Base-by-base conservation (phyloP, 805 yeast species). In the Schizosaccharomyces lindneri region DNA sequence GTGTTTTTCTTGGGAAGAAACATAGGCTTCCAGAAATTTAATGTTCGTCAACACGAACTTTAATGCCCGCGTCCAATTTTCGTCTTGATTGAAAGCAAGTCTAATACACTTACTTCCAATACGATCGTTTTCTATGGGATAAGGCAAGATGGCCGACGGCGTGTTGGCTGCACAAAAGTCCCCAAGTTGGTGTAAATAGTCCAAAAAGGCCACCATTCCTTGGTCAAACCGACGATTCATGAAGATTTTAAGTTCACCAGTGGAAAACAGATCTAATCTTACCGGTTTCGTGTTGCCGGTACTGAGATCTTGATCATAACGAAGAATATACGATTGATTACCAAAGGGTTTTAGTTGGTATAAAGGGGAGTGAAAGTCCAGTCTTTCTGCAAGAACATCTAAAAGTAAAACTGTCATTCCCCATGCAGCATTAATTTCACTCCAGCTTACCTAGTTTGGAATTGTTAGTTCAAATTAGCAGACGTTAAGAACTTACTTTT, bases 71-170 rank as follows among this genome's bases (percentile, higher is more conserved):
- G 61, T 59, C 61, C 61, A 59, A 59, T 21, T 59, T 55, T 59
- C 61, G 55, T 59, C 61, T 24, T 59, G 61, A 46, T 59, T 59
- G 55, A 59, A 59, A 4, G 61, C 61, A n/a, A 59, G 36, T 17
- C 61, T 57, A 9, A 59, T 59, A 43, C 61, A 43, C 32, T 43
- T 43, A 9, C 55, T 55, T 13, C 55, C 61, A 43, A 59, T 59
- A 43, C 61, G 27, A 29, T 59, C 61, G n/a, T 46, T 19, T 29
- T 59, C 61, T 9, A 59, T 41, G 9, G 29, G 36, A 31, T 43
- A 59, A 24, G 61, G 61, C 15, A 59, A 32, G 36, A 19, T 13
- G n/a, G 36, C 31, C 11, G 55, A 21, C 3, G 61, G 55, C 4
- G n/a, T 31, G 11, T 19, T 31, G n/a, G 55, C 31, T 2, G 51